Evolutionary conservation across 495 filamentous ascomycete genomes (phyloP).

Genomic region (Glonium stellatum): DNA sequence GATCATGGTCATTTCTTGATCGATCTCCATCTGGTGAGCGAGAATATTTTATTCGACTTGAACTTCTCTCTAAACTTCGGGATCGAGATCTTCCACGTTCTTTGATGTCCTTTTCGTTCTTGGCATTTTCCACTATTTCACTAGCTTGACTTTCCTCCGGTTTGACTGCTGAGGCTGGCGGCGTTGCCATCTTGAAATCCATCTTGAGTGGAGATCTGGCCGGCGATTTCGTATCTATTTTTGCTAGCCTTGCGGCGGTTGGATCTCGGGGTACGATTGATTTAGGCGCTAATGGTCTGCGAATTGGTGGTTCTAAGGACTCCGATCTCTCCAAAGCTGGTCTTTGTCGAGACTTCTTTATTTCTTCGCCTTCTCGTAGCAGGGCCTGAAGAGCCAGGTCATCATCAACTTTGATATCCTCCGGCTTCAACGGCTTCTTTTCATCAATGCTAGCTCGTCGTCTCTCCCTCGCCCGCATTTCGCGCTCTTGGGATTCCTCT

Average conservation of each 20-base stretch:
- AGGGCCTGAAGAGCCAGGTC: conserved; percentile 50
- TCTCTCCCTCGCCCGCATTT: conserved; percentile 33
- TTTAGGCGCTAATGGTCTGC: conserved; percentile 32
- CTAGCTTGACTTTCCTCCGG: not conserved
- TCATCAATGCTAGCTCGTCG: conserved; percentile 38
- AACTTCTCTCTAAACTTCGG: conserved; percentile 8
- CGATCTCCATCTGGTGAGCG: conserved; percentile 1
- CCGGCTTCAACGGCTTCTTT: conserved; percentile 28
- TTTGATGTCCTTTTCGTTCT: conserved; percentile 6
- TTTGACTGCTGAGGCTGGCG: conserved; percentile 6
- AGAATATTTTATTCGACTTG: conserved; percentile 8
- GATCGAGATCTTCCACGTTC: conserved; percentile 16
- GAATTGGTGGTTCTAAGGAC: conserved; percentile 41
- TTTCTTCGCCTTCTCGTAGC: conserved; percentile 53
- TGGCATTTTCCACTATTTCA: not conserved
- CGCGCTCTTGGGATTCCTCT: conserved; percentile 4
- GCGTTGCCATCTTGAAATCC: conserved; percentile 17
- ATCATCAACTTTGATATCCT: conserved; percentile 53
- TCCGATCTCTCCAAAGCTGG: conserved; percentile 50
- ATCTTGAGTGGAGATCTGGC: conserved; percentile 16
- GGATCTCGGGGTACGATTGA: conserved; percentile 34
- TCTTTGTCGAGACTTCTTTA: conserved; percentile 52
- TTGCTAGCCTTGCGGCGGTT: conserved; percentile 21
- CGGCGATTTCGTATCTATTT: conserved; percentile 23
- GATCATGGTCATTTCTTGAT: conserved; percentile 5